Conservation (phyloP, 768 basidiomycete genomes). For the Lanmaoa pseudosensibilis region DNA sequence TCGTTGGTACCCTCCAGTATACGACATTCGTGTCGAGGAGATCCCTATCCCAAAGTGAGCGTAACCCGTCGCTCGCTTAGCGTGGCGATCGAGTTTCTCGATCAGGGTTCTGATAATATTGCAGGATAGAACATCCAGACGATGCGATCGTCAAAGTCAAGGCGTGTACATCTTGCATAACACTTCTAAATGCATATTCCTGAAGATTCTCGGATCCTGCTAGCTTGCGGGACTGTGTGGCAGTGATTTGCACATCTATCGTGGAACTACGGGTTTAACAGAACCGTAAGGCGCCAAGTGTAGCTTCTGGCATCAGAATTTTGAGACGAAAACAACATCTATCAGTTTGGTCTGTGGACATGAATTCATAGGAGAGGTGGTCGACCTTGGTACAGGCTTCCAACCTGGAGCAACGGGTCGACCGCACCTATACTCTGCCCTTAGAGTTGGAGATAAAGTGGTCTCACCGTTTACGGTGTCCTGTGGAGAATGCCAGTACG, state of each 20-base stretch:
- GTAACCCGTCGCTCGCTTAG: background rate
- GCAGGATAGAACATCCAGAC: slow-evolving; percentile 68
- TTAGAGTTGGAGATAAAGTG: slow-evolving; percentile 73
- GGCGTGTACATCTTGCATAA: slow-evolving; percentile 36
- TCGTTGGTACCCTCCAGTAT: slow-evolving; percentile 66
- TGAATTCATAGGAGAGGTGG: slow-evolving; percentile 74
- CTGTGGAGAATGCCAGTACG: slow-evolving; percentile 84
- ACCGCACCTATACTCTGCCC: slow-evolving; percentile 59
- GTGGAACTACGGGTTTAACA: slow-evolving; percentile 55
- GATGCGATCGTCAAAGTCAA: slow-evolving; percentile 78
- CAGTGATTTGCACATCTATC: slow-evolving; percentile 75
- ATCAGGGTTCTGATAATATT: background rate
- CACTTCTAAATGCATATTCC: background rate
- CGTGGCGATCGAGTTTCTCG: background rate
- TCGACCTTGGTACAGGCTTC: slow-evolving; percentile 64
- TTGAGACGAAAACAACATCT: background rate
- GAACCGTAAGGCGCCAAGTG: slow-evolving; percentile 45
- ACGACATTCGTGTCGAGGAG: slow-evolving; percentile 68
- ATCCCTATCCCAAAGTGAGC: slow-evolving; percentile 56
- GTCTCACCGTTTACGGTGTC: slow-evolving; percentile 78
- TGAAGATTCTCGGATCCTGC: background rate
- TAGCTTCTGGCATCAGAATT: background rate
- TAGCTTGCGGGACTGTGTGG: slow-evolving; percentile 71
- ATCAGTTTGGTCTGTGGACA: slow-evolving; percentile 68
- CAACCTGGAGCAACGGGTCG: slow-evolving; percentile 43